phyloP scores from a whole-genome alignment of 257 asterid genomes.

The Nicotiana sylvestris region DNA sequence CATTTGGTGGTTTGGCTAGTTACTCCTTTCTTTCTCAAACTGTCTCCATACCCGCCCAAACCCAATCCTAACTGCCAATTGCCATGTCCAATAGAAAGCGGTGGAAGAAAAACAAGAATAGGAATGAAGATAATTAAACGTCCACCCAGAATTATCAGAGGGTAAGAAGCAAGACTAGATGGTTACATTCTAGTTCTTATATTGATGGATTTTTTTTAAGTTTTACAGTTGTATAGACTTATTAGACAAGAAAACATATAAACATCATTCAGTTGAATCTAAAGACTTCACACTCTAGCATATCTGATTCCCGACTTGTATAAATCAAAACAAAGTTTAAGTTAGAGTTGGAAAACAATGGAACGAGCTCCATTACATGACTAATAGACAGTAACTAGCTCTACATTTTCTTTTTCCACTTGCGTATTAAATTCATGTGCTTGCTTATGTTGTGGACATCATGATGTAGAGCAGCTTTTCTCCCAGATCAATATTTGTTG shows the following conservation, averaged over 20 bases:
- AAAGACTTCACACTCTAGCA: neutral
- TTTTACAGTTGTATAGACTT: neutral
- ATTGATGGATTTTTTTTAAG: neutral
- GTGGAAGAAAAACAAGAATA: neutral
- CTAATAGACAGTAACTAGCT: neutral
- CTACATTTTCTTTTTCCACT: neutral
- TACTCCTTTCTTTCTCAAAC: neutral
- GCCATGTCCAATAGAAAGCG: neutral
- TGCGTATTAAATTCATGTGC: neutral
- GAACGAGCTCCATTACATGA: neutral
- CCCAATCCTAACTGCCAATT: neutral
- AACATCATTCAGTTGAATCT: neutral
- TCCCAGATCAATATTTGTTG: neutral
- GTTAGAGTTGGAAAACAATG: neutral
- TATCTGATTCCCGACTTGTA: neutral
- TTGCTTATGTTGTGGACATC: neutral
- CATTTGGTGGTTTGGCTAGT: neutral
- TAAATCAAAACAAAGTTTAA: neutral
- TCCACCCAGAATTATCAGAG: neutral
- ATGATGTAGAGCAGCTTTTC: neutral
- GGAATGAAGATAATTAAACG: neutral
- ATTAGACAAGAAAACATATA: neutral
- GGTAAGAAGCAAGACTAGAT: neutral
- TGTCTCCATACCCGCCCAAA: neutral
- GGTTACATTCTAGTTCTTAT: neutral